Percentiles rank a stretch among this genome's conserved stretches.
Evolutionary conservation across 2,329 filamentous ascomycete species (phyloP).

Genomic region (Botrytis fragariae): DNA sequence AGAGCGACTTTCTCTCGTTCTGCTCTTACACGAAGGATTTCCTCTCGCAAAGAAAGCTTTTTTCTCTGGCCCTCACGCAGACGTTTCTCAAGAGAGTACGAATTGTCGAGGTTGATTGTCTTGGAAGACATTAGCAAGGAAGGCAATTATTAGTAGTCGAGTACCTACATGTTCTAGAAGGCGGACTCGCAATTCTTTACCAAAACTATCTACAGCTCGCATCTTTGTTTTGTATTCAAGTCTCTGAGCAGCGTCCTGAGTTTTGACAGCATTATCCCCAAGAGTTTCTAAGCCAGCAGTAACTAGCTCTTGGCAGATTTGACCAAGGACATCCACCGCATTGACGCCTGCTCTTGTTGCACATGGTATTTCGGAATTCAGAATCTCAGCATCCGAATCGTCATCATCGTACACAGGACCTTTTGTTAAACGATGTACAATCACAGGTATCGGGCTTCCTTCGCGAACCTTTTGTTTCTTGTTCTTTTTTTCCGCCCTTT

Average conservation of each 20-base stretch:
- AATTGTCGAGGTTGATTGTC: slow-evolving; percentile 59
- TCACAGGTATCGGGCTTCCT: slow-evolving; percentile 55
- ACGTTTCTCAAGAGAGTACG: slow-evolving; percentile 56
- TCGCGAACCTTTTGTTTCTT: slow-evolving; percentile 34
- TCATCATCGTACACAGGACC: slow-evolving; percentile 43
- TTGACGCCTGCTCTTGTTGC: slow-evolving; percentile 56
- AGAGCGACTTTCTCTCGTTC: slow-evolving; percentile 62
- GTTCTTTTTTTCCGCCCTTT: slow-evolving; percentile 30
- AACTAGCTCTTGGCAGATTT: slow-evolving; percentile 61
- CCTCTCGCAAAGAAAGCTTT: slow-evolving; percentile 54
- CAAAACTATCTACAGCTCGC: slow-evolving; percentile 56
- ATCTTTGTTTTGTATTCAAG: slow-evolving; percentile 56
- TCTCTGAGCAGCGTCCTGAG: slow-evolving; percentile 47
- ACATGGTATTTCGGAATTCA: slow-evolving; percentile 53
- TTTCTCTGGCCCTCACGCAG: slow-evolving; percentile 57
- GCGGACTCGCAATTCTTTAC: slow-evolving; percentile 53
- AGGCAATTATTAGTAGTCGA: background rate
- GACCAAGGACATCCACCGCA: slow-evolving; percentile 59
- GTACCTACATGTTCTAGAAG: slow-evolving; percentile 57
- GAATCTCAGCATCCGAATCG: slow-evolving; percentile 46
- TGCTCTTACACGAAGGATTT: slow-evolving; percentile 56
- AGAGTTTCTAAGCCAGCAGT: slow-evolving; percentile 50
- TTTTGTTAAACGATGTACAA: slow-evolving; percentile 59
- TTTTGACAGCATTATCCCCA: slow-evolving; percentile 44
- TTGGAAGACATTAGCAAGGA: slow-evolving; percentile 32